These are phyloP conservation scores for Orychophragmus violaceus DNA, from an alignment of 345 rosid genomes.

Conservation along the genomic window DNA sequence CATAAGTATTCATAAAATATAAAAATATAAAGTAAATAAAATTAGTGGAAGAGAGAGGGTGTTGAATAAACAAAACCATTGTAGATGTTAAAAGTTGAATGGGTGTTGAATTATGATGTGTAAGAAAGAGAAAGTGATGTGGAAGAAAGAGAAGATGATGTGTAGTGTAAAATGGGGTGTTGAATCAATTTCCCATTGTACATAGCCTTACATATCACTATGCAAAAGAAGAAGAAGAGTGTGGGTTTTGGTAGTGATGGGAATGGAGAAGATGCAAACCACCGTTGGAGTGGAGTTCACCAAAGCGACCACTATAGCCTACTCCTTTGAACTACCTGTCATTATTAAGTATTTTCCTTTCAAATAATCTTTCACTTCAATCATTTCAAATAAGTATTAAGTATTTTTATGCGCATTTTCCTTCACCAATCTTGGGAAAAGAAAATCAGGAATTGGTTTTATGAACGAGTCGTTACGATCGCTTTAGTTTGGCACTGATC, in stretches of 20 bases:
- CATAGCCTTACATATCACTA: no score
- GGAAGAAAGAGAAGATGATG: no score
- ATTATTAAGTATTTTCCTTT: background rate
- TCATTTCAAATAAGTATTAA: background rate
- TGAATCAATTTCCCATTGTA: no score
- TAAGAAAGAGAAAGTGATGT: no score
- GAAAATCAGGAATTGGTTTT: background rate
- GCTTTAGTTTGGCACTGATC: background rate
- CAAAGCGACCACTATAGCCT: slow-evolving; percentile 24
- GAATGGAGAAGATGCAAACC: slow-evolving; percentile 15
- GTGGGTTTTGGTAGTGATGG: slow-evolving; percentile 20
- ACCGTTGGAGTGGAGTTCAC: slow-evolving; percentile 24
- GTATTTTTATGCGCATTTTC: background rate
- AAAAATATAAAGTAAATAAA: no score
- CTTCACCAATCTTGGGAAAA: background rate
- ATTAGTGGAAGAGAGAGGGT: no score
- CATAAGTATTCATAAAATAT: no score
- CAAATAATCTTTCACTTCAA: background rate
- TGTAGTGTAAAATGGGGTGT: no score
- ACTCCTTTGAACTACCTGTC: background rate
- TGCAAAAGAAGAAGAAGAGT: background rate
- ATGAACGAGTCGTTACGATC: background rate
- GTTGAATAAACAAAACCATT: no score
- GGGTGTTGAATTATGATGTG: no score
- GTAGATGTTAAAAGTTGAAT: no score